Conservation (phyloP, 2,329 filamentous ascomycete species). For the Aurifilum marmelostoma region DNA sequence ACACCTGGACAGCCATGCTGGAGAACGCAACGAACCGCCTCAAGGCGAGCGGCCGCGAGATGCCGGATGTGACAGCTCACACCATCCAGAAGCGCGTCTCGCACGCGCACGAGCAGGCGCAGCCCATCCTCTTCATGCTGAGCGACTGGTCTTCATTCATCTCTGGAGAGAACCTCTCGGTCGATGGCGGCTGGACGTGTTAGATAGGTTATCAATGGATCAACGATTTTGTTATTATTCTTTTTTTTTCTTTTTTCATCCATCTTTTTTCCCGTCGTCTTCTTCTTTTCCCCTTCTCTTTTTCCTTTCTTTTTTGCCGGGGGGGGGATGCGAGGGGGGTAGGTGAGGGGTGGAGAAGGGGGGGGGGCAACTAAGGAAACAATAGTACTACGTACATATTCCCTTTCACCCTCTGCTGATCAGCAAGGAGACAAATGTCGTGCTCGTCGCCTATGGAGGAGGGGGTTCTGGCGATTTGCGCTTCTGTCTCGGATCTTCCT, state of each 20-base stretch:
- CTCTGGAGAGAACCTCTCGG: background rate
- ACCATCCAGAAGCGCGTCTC: background rate
- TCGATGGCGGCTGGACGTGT: background rate
- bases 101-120: background rate
- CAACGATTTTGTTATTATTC: too few species aligned
- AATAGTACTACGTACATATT: too few species aligned
- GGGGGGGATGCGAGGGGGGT: too few species aligned
- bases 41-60: conserved; percentile 3
- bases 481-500: background rate
- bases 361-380: background rate
- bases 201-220: background rate
- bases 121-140: conserved; percentile 7
- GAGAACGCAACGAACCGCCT: background rate
- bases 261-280: too few species aligned
- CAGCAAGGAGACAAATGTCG: background rate
- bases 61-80: conserved; percentile 1
- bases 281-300: too few species aligned
- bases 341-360: background rate
- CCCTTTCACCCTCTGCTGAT: background rate
- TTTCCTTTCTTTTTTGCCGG: too few species aligned
- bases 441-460: background rate
- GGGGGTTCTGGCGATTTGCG: background rate
- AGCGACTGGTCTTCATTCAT: conserved; percentile 3
- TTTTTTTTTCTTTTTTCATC: too few species aligned
- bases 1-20: conserved; percentile 6